Evolutionary conservation across 2,329 filamentous ascomycete genomes (phyloP), one percentile per base, ranked within the genome.

Genomic region (Dactylonectria macrodidyma): DNA sequence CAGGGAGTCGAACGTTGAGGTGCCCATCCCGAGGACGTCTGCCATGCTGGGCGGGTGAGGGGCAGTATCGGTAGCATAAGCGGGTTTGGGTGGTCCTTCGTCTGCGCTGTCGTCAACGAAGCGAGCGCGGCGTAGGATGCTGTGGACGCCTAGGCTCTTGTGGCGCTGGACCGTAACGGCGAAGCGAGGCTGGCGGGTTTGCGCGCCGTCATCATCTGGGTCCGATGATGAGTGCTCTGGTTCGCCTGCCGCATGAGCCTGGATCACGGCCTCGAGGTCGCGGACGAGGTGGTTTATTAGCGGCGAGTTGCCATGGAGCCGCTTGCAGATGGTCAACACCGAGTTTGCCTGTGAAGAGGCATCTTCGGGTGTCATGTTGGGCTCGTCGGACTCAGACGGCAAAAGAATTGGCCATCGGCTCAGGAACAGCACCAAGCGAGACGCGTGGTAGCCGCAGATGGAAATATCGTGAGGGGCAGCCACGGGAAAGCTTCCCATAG

Each of bases 391-490:
- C n/a, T 68, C 50, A 3, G 33, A 5, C 1, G 62, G 56, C 1
- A 47, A 48, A 11, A 54, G 50, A 2, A 26, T 16, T 4, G 57
- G 19, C 19, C 19, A 65, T 24, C 57, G 30, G 36, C 61, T 65
- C 8, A 68, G 46, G 33, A 67, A 68, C 12, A 65, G 30, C 9
- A 68, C 24, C 12, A 68, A 2, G 1, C 61, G 61, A 16, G 24
- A 57, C 8, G 61, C 61, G 38, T 68, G 66, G 24, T 65, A 68
- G 6, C 50, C 52, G 46, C 66, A 65, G 5, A 68, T 48, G 12
- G 66, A 61, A 7, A 65, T 47, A 24, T 65, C 66, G 34, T 36
- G 24, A 10, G 55, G 30, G 10, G 48, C 33, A 84, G 52, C 36
- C 14, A 52, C 24, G 6, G 34, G 30, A 8, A 8, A 22, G 3